These are phyloP conservation scores for Avena sativa DNA, from an alignment of 176 grass and related monocot genomes.

Conservation along the genomic window DNA sequence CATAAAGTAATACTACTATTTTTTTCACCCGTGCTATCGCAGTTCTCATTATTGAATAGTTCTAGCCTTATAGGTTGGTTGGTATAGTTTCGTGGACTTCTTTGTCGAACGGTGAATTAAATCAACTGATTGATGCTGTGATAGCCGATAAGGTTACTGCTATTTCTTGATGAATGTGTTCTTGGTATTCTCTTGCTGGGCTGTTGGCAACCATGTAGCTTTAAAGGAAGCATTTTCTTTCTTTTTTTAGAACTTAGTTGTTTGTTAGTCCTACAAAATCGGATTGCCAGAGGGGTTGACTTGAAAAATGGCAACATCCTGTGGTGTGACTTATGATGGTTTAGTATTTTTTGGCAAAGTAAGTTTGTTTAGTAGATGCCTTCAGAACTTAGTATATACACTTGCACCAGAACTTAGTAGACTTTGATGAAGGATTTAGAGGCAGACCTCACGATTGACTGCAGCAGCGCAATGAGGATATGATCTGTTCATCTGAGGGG, in stretches of 20 bases:
- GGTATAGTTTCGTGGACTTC: not conserved
- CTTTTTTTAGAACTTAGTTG: not conserved
- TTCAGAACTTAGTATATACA: not conserved
- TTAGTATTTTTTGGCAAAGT: not conserved
- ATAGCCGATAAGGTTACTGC: not conserved
- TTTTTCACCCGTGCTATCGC: not conserved
- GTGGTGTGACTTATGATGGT: not conserved
- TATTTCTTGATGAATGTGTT: conserved; percentile 18
- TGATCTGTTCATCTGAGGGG: not conserved
- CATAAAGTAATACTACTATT: not conserved
- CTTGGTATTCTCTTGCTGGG: not conserved
- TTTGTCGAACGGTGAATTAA: not conserved
- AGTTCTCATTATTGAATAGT: not conserved
- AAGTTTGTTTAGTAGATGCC: conserved; percentile 15
- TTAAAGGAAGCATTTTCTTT: conserved; percentile 17
- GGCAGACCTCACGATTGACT: not conserved
- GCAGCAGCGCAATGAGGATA: not conserved
- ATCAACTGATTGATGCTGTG: not conserved
- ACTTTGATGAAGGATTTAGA: not conserved
- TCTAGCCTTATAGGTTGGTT: not conserved
- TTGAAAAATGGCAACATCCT: not conserved
- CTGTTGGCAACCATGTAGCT: not conserved
- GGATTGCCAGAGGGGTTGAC: not conserved
- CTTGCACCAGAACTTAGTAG: not conserved
- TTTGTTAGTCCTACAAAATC: conserved; percentile 8